phyloP scores from a whole-genome alignment of 345 rosid species.

The Cardiospermum halicacabum region DNA sequence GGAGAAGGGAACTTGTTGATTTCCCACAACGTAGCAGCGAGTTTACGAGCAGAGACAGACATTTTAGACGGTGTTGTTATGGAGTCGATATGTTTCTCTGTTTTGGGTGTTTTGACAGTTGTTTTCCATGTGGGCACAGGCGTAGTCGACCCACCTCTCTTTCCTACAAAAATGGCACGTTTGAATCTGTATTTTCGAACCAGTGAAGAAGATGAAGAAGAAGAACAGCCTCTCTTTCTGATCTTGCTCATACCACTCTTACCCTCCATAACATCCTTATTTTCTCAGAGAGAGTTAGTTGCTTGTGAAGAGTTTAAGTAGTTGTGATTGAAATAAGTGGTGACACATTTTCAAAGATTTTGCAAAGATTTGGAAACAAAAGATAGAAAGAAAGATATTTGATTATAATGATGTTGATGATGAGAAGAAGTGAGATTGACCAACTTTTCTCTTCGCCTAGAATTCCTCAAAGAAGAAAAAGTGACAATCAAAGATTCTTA shows the following conservation, averaged over 20 bases:
- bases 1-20: slow-evolving; percentile 55
- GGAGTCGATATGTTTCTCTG: slow-evolving; percentile 25
- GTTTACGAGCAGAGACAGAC: slow-evolving; percentile 70
- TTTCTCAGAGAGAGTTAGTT: too few species aligned
- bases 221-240: slow-evolving; percentile 84
- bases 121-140: slow-evolving; percentile 67
- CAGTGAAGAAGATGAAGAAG: slow-evolving; percentile 79
- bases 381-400: neutral
- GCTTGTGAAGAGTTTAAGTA: neutral
- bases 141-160: slow-evolving; percentile 58
- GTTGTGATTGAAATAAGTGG: neutral
- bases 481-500: slow-evolving; percentile 34
- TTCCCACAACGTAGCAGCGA: slow-evolving; percentile 90
- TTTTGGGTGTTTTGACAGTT: slow-evolving; percentile 32
- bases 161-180: slow-evolving; percentile 67
- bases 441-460: slow-evolving; percentile 32
- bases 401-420: neutral
- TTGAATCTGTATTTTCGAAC: slow-evolving; percentile 67
- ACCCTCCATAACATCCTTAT: slow-evolving; percentile 30
- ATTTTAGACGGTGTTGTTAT: slow-evolving; percentile 23
- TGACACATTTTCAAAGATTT: slow-evolving; percentile 9
- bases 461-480: slow-evolving; percentile 39
- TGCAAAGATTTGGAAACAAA: neutral
- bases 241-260: slow-evolving; percentile 52
- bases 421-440: slow-evolving; percentile 2